Evolutionary conservation across 352 stramenopile genomes (phyloP).

Genomic region (Phytophthora lateralis): DNA sequence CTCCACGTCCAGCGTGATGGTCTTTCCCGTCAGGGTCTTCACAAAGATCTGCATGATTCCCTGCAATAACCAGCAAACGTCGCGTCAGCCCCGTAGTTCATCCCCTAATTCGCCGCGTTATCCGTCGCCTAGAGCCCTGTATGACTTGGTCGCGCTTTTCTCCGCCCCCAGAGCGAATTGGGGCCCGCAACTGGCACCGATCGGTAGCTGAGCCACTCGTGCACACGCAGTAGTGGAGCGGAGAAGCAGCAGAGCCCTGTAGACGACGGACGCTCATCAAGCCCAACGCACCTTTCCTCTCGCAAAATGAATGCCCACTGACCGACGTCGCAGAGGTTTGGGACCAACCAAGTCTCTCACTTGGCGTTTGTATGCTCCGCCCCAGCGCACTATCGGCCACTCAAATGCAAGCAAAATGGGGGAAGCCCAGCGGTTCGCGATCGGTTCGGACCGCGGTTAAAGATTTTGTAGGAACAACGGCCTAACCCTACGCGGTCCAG

Average conservation of each 20-base stretch:
- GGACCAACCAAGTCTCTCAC: slow-evolving; percentile 36
- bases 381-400: slow-evolving; percentile 37
- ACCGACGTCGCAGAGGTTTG: slow-evolving; percentile 25
- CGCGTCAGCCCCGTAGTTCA: slow-evolving; percentile 24
- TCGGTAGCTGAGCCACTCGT: neutral
- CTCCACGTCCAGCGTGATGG: slow-evolving; percentile 97
- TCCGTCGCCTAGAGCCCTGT: slow-evolving; percentile 5
- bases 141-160: slow-evolving; percentile 9
- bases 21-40: slow-evolving; percentile 98
- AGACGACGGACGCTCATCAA: slow-evolving; percentile 11
- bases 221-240: neutral
- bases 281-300: slow-evolving; percentile 55
- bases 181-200: neutral
- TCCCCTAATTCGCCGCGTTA: slow-evolving; percentile 3
- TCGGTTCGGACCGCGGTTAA: slow-evolving; percentile 13
- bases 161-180: slow-evolving; percentile 1
- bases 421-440: slow-evolving; percentile 8
- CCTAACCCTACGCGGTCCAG: neutral
- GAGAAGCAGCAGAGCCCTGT: neutral
- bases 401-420: slow-evolving; percentile 25
- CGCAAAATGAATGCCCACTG: slow-evolving; percentile 52
- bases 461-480: neutral
- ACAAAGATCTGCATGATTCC: slow-evolving; percentile 97
- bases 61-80: slow-evolving; percentile 5
- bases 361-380: slow-evolving; percentile 24